Evolutionary conservation across 306 rosid genomes (phyloP).

Genomic region (Vigna radiata): DNA sequence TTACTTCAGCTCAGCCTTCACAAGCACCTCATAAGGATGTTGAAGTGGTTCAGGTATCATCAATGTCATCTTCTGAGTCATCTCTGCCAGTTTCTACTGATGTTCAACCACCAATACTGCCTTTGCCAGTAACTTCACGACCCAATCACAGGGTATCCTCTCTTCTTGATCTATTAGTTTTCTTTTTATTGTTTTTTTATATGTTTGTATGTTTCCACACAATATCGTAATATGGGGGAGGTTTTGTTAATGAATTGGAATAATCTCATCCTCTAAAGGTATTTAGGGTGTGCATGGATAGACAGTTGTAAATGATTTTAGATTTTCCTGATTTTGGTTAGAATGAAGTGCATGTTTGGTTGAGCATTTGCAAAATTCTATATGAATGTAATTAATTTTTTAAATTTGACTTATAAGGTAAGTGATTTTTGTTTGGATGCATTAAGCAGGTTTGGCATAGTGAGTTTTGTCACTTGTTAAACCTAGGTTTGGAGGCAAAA

Average conservation of each 20-base stretch:
- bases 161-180: conserved; percentile 8
- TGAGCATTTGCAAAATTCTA: too few relatives aligned
- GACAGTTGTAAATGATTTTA: not conserved
- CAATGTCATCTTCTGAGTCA: conserved; percentile 60
- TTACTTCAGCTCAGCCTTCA: conserved; percentile 59
- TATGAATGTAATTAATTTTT: too few relatives aligned
- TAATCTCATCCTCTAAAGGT: not conserved
- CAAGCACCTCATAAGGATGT: conserved; percentile 81
- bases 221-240: conserved; percentile 11
- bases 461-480: too few relatives aligned
- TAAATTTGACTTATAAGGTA: too few relatives aligned
- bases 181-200: not conserved
- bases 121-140: conserved; percentile 65
- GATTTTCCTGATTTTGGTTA: not conserved
- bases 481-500: too few relatives aligned
- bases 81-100: conserved; percentile 60
- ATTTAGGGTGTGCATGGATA: not conserved
- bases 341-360: not conserved
- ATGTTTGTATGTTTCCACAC: not conserved
- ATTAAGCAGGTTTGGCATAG: too few relatives aligned
- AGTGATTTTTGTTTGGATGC: too few relatives aligned
- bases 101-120: conserved; percentile 82
- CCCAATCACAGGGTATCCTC: conserved; percentile 60
- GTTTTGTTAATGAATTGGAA: conserved; percentile 11
- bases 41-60: conserved; percentile 76